Conservation (phyloP, 345 rosid species). For the Brassica incana region DNA sequence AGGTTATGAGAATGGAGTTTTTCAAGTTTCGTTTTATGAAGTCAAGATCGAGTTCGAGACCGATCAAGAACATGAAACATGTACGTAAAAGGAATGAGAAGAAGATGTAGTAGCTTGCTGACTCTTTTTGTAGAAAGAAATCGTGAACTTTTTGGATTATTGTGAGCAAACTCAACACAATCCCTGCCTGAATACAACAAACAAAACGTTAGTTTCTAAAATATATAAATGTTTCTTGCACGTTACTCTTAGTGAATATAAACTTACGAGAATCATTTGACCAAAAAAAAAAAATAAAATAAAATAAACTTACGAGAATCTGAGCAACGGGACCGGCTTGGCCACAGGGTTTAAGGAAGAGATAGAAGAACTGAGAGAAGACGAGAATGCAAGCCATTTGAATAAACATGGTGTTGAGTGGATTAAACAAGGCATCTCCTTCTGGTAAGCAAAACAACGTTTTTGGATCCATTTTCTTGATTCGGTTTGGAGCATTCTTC, state of each 20-base stretch:
- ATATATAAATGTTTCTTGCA: not conserved
- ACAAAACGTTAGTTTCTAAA: slow-evolving; percentile 6
- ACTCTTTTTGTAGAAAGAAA: slow-evolving; percentile 56
- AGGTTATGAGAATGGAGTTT: slow-evolving; percentile 47
- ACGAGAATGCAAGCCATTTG: slow-evolving; percentile 81
- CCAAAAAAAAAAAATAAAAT: too few relatives aligned
- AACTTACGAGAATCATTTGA: slow-evolving; percentile 65
- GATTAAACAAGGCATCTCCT: slow-evolving; percentile 57
- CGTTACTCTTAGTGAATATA: not conserved
- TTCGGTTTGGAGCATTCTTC: slow-evolving; percentile 35
- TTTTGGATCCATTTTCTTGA: slow-evolving; percentile 38
- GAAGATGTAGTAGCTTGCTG: slow-evolving; percentile 53
- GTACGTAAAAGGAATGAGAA: slow-evolving; percentile 55
- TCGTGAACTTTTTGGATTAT: slow-evolving; percentile 41
- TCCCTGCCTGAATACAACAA: slow-evolving; percentile 61
- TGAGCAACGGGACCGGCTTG: slow-evolving; percentile 91
- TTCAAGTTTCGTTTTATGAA: slow-evolving; percentile 57
- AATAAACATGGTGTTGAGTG: slow-evolving; percentile 55
- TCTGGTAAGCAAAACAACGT: slow-evolving; percentile 39
- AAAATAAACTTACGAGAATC: slow-evolving; percentile 57
- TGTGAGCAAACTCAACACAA: slow-evolving; percentile 65
- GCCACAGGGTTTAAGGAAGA: slow-evolving; percentile 67
- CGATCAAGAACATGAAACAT: slow-evolving; percentile 77
- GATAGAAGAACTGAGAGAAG: slow-evolving; percentile 77
- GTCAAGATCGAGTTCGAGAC: slow-evolving; percentile 63